Evolutionary conservation across 2,329 filamentous ascomycete genomes (phyloP).

Genomic region (Hyphodiscus sp.): DNA sequence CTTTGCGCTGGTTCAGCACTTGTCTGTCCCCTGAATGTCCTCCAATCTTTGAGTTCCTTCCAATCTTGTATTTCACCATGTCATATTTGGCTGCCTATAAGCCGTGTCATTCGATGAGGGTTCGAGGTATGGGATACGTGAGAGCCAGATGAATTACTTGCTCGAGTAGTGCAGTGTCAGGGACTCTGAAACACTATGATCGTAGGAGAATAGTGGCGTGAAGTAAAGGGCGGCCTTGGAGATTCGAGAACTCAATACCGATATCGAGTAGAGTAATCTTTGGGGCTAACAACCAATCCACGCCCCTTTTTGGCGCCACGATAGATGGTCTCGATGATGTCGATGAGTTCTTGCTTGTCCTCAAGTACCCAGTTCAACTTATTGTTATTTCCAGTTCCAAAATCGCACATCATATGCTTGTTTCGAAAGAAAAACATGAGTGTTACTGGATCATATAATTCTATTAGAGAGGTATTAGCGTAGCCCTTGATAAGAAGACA

Average conservation of each 20-base stretch:
- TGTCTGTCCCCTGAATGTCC: background rate
- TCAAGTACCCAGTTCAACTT: slow-evolving; percentile 95
- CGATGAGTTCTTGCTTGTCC: slow-evolving; percentile 97
- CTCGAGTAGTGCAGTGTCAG: slow-evolving; percentile 3
- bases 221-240: background rate
- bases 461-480: slow-evolving; percentile 21
- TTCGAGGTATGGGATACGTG: slow-evolving; percentile 3
- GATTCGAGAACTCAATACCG: slow-evolving; percentile 44
- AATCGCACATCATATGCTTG: slow-evolving; percentile 98
- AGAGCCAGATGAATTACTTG: slow-evolving; percentile 1
- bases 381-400: slow-evolving; percentile 97
- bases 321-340: slow-evolving; percentile 97
- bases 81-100: slow-evolving; percentile 1
- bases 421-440: slow-evolving; percentile 98
- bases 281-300: slow-evolving; percentile 93
- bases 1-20: slow-evolving; percentile 1
- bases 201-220: slow-evolving; percentile 1
- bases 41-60: no score
- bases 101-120: background rate
- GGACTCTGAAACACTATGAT: slow-evolving; percentile 1
- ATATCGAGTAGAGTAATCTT: slow-evolving; percentile 65
- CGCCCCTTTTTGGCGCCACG: slow-evolving; percentile 97
- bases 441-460: slow-evolving; percentile 84
- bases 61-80: slow-evolving; percentile 1
- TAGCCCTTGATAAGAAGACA: slow-evolving; percentile 1